These are phyloP conservation scores for Balakata baccata DNA, from an alignment of 345 rosid genomes.

Conservation along the genomic window DNA sequence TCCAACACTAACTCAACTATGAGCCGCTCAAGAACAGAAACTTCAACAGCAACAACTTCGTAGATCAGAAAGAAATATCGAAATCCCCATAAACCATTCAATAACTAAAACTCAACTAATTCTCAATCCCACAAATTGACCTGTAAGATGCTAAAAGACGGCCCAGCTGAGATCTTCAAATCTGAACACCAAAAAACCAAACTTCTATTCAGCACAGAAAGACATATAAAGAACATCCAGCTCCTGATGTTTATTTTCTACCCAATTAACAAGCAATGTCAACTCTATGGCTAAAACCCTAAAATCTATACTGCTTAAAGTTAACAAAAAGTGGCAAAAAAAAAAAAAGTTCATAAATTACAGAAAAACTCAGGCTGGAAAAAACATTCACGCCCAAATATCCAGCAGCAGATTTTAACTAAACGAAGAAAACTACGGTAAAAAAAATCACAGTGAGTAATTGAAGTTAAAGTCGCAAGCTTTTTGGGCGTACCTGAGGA, in stretches of 20 bases:
- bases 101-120: background rate
- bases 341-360: background rate
- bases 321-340: background rate
- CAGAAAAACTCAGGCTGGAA: background rate
- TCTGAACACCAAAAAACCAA: background rate
- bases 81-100: no score
- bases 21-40: background rate
- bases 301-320: background rate
- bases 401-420: background rate
- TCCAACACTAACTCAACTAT: background rate
- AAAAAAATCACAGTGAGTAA: background rate
- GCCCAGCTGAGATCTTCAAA: background rate
- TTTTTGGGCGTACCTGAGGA: background rate
- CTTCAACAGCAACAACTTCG: background rate
- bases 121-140: background rate
- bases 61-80: no score
- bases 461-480: background rate
- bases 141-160: background rate
- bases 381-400: background rate
- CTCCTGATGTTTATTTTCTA: background rate
- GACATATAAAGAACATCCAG: background rate
- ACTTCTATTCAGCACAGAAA: background rate
- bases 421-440: background rate
- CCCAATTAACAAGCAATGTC: conserved; percentile 1
- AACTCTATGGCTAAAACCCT: background rate